These are phyloP conservation scores for Vinca minor DNA, from an alignment of 257 asterid species.

Conservation along the genomic window DNA sequence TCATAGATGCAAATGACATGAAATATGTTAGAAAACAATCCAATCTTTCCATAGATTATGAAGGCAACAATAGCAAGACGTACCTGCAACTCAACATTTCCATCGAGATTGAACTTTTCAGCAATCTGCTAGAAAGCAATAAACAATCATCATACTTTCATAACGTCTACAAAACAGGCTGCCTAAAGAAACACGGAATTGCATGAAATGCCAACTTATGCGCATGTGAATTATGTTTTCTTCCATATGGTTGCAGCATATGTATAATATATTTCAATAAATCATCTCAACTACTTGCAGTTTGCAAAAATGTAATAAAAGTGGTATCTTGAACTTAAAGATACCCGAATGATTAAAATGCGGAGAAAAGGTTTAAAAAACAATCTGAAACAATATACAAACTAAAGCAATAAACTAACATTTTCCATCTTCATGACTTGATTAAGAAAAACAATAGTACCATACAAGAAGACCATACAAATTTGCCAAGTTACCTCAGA, in stretches of 20 bases:
- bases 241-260: too few species aligned
- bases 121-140: slow-evolving; percentile 36
- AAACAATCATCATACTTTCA: slow-evolving; percentile 7
- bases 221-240: neutral
- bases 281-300: too few species aligned
- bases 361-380: neutral
- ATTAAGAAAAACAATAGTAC: neutral
- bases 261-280: too few species aligned
- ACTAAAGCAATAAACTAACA: neutral
- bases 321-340: too few species aligned
- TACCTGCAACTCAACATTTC: slow-evolving; percentile 78
- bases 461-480: neutral
- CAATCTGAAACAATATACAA: neutral
- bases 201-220: neutral
- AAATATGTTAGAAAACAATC: neutral
- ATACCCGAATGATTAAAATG: neutral
- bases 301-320: too few species aligned
- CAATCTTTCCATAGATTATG: neutral
- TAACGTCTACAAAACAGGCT: neutral
- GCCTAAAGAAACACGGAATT: neutral
- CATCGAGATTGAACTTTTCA: slow-evolving; percentile 71
- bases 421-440: neutral
- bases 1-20: slow-evolving; percentile 11
- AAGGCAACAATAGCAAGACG: neutral
- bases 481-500: slow-evolving; percentile 40